A percentile compares a stretch with the other conserved stretches of the same genome.
Conservation (phyloP, 2,329 filamentous ascomycete genomes). For the Delphinella strobiligena region DNA sequence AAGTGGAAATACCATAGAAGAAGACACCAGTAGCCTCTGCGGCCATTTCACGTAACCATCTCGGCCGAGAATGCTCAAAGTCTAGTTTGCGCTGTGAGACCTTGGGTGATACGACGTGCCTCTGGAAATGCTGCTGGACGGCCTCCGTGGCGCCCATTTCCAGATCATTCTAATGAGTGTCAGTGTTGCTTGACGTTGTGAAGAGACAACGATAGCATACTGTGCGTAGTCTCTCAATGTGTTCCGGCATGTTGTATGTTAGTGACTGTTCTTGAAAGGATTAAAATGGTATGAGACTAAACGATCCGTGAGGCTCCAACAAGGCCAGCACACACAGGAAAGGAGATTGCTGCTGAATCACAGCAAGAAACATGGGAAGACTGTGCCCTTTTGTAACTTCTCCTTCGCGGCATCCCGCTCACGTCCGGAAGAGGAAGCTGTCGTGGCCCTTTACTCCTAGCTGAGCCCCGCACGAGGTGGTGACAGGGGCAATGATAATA, state of each 20-base stretch:
- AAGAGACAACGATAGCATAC: neutral
- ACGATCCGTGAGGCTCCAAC: no score
- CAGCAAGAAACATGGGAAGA: no score
- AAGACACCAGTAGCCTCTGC: conserved; percentile 47
- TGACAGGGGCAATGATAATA: neutral
- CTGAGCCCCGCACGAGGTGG: neutral
- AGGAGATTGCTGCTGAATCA: no score
- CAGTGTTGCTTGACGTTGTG: neutral
- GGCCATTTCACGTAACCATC: conserved; percentile 43
- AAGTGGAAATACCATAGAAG: conserved; percentile 34
- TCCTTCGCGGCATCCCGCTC: no score
- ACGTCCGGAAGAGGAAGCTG: no score
- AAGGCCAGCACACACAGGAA: no score
- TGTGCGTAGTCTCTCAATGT: conserved; percentile 21
- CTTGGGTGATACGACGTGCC: conserved; percentile 38
- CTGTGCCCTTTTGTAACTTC: no score
- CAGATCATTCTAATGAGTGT: conserved; percentile 19
- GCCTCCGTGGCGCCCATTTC: conserved; percentile 45
- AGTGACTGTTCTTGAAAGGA: no score
- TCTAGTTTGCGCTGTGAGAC: conserved; percentile 43
- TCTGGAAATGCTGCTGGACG: conserved; percentile 36
- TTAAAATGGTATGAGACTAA: no score
- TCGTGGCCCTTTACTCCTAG: no score
- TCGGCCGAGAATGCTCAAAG: conserved; percentile 41
- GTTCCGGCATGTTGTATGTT: no score